A percentile compares a stretch with the other conserved stretches of the same genome.
Evolutionary conservation across 495 filamentous ascomycete genomes (phyloP).

Genomic region (Aspergillus avenaceus): DNA sequence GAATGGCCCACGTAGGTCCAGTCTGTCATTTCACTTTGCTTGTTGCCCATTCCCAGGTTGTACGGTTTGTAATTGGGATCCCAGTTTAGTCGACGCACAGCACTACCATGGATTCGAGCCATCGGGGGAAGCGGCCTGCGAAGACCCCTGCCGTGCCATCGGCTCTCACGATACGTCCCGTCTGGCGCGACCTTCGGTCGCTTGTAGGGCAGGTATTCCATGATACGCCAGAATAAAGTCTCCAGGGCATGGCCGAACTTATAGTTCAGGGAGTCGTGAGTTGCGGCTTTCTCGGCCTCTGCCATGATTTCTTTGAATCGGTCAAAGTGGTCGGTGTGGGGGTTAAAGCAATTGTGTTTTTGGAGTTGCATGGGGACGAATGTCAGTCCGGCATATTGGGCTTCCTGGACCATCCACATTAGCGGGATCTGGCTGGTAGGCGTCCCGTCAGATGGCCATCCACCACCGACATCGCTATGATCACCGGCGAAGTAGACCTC

Average conservation of each 20-base stretch:
- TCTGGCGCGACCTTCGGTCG: slow-evolving; percentile 14
- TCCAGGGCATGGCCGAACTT: slow-evolving; percentile 9
- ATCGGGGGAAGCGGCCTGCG: slow-evolving; percentile 4
- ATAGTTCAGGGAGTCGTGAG: slow-evolving; percentile 16
- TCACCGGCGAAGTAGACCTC: slow-evolving; percentile 75
- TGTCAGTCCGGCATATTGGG: slow-evolving; percentile 60
- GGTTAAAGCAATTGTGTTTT: slow-evolving; percentile 54
- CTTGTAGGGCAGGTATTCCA: slow-evolving; percentile 16
- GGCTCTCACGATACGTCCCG: slow-evolving; percentile 6
- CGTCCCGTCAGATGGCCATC: slow-evolving; percentile 57
- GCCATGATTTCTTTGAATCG: neutral
- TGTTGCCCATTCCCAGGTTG: slow-evolving; percentile 13
- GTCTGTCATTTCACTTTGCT: neutral
- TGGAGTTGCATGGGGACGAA: slow-evolving; percentile 64
- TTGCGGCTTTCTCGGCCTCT: neutral
- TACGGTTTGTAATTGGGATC: slow-evolving; percentile 16
- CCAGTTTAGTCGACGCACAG: slow-evolving; percentile 4
- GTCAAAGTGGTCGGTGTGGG: neutral
- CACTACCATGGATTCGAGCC: slow-evolving; percentile 14
- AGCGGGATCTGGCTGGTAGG: slow-evolving; percentile 67
- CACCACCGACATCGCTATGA: slow-evolving; percentile 80
- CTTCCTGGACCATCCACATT: slow-evolving; percentile 79
- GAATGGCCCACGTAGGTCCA: no score
- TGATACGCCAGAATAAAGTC: slow-evolving; percentile 15
- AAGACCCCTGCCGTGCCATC: slow-evolving; percentile 13